Conservation (phyloP, 192 early-diverging fungal genomes). For the Funneliformis geosporum region DNA sequence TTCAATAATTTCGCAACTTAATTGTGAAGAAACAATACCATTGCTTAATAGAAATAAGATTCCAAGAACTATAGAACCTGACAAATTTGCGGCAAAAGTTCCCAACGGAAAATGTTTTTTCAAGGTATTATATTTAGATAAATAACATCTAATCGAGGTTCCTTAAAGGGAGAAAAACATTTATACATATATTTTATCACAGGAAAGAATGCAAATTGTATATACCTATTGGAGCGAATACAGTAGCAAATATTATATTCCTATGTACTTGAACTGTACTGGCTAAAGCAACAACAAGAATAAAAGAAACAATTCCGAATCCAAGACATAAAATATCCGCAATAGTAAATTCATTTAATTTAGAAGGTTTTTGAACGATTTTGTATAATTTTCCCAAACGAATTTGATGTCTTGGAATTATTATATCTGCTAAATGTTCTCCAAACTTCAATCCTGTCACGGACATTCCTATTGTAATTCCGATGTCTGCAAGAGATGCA, state of each 20-base stretch:
- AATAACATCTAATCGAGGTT: conserved; percentile 52
- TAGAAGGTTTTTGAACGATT: background rate
- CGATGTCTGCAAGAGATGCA: conserved; percentile 45
- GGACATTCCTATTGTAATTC: conserved; percentile 53
- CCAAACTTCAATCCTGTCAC: conserved; percentile 49
- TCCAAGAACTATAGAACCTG: conserved; percentile 48
- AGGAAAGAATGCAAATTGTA: background rate
- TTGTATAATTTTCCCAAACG: background rate
- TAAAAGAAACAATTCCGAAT: conserved; percentile 43
- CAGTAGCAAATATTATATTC: conserved; percentile 44
- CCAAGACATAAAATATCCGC: conserved; percentile 8
- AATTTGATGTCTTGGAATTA: conserved; percentile 20
- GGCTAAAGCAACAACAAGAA: conserved; percentile 39
- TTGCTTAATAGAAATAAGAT: conserved; percentile 43
- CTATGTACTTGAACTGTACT: conserved; percentile 19
- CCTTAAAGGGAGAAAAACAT: conserved; percentile 18
- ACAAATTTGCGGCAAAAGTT: conserved; percentile 53
- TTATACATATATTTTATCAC: background rate
- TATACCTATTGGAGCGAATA: conserved; percentile 51
- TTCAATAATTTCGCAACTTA: conserved; percentile 29
- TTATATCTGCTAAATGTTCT: conserved; percentile 43
- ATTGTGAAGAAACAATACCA: conserved; percentile 21
- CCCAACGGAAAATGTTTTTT: conserved; percentile 47
- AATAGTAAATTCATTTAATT: background rate
- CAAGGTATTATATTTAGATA: conserved; percentile 46